These are phyloP conservation scores for Sporothrix dimorphospora DNA, from an alignment of 2,329 filamentous ascomycete genomes.

Conservation along the genomic window DNA sequence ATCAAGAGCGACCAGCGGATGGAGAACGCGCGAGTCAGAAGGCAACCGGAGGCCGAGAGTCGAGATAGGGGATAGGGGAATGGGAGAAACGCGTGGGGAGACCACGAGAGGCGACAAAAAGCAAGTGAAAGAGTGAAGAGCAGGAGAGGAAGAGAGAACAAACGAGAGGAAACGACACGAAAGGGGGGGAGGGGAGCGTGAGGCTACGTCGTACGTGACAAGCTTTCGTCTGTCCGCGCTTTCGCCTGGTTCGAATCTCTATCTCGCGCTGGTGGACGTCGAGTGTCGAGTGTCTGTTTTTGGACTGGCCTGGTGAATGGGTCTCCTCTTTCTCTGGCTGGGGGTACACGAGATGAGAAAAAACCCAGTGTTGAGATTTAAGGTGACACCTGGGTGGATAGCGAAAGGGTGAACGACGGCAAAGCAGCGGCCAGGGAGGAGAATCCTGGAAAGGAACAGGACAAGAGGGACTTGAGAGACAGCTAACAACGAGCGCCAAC, in stretches of 20 bases:
- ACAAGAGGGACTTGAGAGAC: not conserved
- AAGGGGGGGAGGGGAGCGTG: not conserved
- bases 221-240: slow-evolving; percentile 11
- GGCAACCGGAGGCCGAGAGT: not conserved
- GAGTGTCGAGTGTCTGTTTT: slow-evolving; percentile 3
- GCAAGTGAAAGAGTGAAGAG: not conserved
- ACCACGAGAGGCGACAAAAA: not conserved
- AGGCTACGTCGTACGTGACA: slow-evolving; percentile 22
- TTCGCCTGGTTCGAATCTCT: slow-evolving; percentile 5
- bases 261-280: slow-evolving; percentile 6
- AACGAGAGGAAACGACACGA: slow-evolving; percentile 11
- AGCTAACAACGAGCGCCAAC: not conserved
- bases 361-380: not conserved
- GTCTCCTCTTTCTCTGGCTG: not conserved
- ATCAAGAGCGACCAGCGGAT: not conserved
- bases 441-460: not conserved
- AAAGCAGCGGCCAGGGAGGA: not conserved
- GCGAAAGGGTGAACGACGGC: slow-evolving; percentile 1
- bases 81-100: not conserved
- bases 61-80: not conserved
- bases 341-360: not conserved
- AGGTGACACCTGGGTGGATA: slow-evolving; percentile 5
- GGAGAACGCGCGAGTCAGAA: not conserved
- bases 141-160: too few relatives aligned
- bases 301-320: slow-evolving; percentile 8